These are phyloP conservation scores for Ophidiomyces ophidiicola DNA, from an alignment of 2,329 filamentous ascomycete species.

Conservation along the genomic window DNA sequence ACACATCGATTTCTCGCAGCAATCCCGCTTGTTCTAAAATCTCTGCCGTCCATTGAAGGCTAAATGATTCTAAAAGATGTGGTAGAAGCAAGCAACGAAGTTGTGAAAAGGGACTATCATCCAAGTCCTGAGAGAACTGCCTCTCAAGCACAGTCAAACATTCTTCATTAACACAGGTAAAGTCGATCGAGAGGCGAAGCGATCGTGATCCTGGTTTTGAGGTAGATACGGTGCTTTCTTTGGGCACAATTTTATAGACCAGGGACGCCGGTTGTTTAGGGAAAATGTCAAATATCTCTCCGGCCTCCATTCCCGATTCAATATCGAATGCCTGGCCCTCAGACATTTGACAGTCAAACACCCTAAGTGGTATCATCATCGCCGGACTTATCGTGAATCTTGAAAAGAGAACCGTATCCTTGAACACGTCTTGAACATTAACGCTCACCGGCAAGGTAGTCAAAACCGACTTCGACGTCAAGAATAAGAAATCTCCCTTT, in stretches of 20 bases:
- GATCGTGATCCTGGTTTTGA: conserved; percentile 35
- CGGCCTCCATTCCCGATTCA: conserved; percentile 37
- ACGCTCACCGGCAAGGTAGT: conserved; percentile 77
- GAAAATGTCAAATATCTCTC: conserved; percentile 51
- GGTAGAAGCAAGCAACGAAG: conserved; percentile 42
- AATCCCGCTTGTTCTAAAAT: conserved; percentile 45
- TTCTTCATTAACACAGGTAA: conserved; percentile 65
- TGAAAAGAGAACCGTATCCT: conserved; percentile 67
- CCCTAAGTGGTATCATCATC: conserved; percentile 57
- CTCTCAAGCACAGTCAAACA: conserved; percentile 42
- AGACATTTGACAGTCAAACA: conserved; percentile 59
- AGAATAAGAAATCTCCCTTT: conserved; percentile 52
- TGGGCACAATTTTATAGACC: conserved; percentile 57
- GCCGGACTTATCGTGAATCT: conserved; percentile 83
- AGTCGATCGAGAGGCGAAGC: conserved; percentile 55
- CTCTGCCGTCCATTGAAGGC: conserved; percentile 34
- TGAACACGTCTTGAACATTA: conserved; percentile 94
- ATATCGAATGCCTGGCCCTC: conserved; percentile 54
- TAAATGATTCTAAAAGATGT: conserved; percentile 38
- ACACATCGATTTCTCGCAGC: conserved; percentile 41
- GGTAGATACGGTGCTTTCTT: conserved; percentile 16
- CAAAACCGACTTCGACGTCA: conserved; percentile 50
- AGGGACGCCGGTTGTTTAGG: conserved; percentile 69
- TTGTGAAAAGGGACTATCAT: conserved; percentile 34
- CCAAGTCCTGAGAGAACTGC: conserved; percentile 38